Percentiles rank a stretch among this genome's conserved stretches.
Conservation (phyloP, 2,329 filamentous ascomycete genomes). For the Escovopsis sp. region DNA sequence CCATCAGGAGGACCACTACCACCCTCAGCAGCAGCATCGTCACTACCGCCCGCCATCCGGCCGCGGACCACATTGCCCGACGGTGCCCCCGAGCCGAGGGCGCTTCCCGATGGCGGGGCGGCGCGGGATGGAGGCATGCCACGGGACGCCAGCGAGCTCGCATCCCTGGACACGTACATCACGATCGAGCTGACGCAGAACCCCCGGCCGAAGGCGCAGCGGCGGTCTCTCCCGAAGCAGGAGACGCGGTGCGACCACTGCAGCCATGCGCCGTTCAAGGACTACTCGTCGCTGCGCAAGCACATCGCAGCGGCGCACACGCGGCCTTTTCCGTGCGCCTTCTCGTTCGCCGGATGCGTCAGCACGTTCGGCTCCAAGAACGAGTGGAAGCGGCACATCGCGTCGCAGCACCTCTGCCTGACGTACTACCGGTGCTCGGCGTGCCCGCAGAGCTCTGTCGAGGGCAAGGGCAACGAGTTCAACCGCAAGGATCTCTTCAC, state of each 20-base stretch:
- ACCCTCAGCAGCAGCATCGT: neutral
- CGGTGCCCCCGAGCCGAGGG: constrained; percentile 17
- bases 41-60: constrained; percentile 10
- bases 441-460: constrained; percentile 36
- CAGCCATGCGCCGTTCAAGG: constrained; percentile 50
- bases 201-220: constrained; percentile 24
- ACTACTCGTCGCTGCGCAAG: constrained; percentile 49
- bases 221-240: constrained; percentile 38
- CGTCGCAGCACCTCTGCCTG: constrained; percentile 70
- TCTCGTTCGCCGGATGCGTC: constrained; percentile 67
- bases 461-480: constrained; percentile 54
- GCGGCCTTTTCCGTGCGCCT: constrained; percentile 69
- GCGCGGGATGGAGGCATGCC: constrained; percentile 22
- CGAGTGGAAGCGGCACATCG: constrained; percentile 93
- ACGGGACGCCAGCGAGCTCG: constrained; percentile 5
- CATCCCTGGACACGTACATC: constrained; percentile 9
- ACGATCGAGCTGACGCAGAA: constrained; percentile 11
- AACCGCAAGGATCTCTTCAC: constrained; percentile 94
- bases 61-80: constrained; percentile 25
- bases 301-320: constrained; percentile 55
- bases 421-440: constrained; percentile 49
- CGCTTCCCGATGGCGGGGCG: constrained; percentile 9
- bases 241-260: constrained; percentile 47
- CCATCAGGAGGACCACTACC: neutral
- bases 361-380: constrained; percentile 88